Base-by-base conservation (phyloP, 2,329 filamentous ascomycete genomes). In the Pseudonectria foliicola region DNA sequence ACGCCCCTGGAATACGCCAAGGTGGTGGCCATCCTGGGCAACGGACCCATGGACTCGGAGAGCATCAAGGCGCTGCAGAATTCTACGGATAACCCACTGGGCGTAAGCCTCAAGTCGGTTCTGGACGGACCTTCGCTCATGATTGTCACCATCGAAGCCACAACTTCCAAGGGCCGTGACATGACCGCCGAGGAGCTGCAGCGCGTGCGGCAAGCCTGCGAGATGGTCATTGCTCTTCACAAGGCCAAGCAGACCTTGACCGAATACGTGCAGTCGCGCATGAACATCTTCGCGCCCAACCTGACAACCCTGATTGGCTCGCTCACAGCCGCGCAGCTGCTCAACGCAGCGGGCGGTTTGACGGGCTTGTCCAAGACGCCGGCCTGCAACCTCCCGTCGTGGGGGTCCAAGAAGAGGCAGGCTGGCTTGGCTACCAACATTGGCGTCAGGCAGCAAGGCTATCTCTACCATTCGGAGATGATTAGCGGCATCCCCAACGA, bases 261-360 rank as follows among this genome's bases (percentile, higher is more conserved):
- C 2, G 83, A 92, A 56, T 98, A 95, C 54, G 92, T 98, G 12
- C 86, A 95, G 62, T 95, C 90, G 25, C 85, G 92, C 42, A 96
- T 98, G 86, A 92, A 84, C 48, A 72, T 94, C 24, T 96, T 96
- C 56, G 92, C 92, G 4, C 92, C 92, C 0, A 98, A 98, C 52
- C 65, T 96, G 35, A 95, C 92, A 1, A 81, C 80, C 2, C 75
- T 98, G 13, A 85, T 98, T 38, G 92, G 92, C 13, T 92, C 90
- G 1, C 72, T 95, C 13, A 95, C 90, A 3, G 90, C 92, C 7
- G 92, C 92, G 4, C 90, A 96, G 62, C 76, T 98, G n/a, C 82
- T 98, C 52, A 95, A 95, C 61, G 86, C 87, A 40, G 85, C 88
- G 0, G 92, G 92, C 43, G 92, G 92, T 7, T 68, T 98, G 23